phyloP scores from a whole-genome alignment of 768 basidiomycete genomes.

The Termitomyces sp. region DNA sequence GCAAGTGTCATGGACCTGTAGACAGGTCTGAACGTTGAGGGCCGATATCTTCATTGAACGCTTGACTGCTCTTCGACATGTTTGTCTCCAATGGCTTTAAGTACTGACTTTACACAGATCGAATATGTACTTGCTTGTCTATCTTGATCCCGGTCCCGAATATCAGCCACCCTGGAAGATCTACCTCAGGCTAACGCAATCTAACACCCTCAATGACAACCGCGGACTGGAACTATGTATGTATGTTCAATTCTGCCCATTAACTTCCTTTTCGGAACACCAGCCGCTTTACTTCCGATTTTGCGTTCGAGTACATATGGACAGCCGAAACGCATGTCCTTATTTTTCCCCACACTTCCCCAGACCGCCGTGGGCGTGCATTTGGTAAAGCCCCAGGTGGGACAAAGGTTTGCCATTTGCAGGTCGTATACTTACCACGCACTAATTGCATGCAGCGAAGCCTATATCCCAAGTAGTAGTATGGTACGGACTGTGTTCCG shows the following conservation, averaged over 20 bases:
- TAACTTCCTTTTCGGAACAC: neutral
- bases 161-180: neutral
- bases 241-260: neutral
- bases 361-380: neutral
- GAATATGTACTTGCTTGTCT: neutral
- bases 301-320: neutral
- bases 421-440: neutral
- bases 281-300: neutral
- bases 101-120: neutral
- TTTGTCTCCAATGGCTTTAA: neutral
- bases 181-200: too few relatives aligned
- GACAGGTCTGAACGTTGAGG: neutral
- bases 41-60: neutral
- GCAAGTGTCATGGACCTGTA: neutral
- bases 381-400: neutral
- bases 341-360: constrained; percentile 2
- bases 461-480: too few relatives aligned
- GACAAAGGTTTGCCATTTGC: neutral
- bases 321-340: neutral
- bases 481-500: neutral
- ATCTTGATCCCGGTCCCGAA: neutral
- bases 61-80: neutral
- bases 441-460: neutral
- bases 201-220: neutral
- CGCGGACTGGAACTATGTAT: constrained; percentile 1